A percentile compares a stretch with the other conserved stretches of the same genome.
Conservation (phyloP, 352 stramenopile genomes). For the Globisporangium cederbergense region DNA sequence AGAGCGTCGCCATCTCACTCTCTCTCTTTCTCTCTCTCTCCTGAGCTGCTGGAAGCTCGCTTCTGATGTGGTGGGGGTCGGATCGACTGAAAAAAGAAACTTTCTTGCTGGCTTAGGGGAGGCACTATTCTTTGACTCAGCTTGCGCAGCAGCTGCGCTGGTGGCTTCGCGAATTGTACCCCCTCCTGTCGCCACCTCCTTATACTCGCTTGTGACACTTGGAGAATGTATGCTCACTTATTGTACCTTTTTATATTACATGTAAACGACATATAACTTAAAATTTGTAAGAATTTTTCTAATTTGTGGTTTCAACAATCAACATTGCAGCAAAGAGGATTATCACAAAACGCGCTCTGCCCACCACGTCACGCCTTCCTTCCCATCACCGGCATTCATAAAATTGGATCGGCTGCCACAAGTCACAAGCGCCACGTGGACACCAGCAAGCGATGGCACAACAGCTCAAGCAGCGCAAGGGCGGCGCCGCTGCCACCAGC, state of each 20-base stretch:
- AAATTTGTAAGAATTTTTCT: too few relatives aligned
- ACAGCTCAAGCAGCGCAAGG: slow-evolving; percentile 36
- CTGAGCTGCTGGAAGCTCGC: background rate
- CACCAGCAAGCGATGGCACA: slow-evolving; percentile 17
- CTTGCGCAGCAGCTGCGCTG: too few relatives aligned
- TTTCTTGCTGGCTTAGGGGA: background rate
- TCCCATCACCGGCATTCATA: slow-evolving; percentile 13
- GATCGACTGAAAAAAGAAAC: background rate
- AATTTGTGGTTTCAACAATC: background rate
- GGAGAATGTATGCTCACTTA: too few relatives aligned
- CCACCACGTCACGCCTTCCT: slow-evolving; percentile 8
- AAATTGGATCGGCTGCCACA: slow-evolving; percentile 4
- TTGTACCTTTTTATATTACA: too few relatives aligned
- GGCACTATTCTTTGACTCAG: too few relatives aligned
- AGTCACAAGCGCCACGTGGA: slow-evolving; percentile 4
- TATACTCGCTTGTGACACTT: too few relatives aligned
- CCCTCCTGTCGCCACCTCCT: too few relatives aligned
- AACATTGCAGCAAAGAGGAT: background rate
- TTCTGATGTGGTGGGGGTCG: background rate
- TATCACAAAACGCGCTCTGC: background rate
- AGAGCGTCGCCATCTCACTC: slow-evolving; percentile 58
- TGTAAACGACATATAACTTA: too few relatives aligned
- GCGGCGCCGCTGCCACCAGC: background rate
- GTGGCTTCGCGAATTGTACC: too few relatives aligned
- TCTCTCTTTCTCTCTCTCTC: background rate